Evolutionary conservation across 2,329 filamentous ascomycete species (phyloP).

Genomic region (Zymoseptoria brevis): DNA sequence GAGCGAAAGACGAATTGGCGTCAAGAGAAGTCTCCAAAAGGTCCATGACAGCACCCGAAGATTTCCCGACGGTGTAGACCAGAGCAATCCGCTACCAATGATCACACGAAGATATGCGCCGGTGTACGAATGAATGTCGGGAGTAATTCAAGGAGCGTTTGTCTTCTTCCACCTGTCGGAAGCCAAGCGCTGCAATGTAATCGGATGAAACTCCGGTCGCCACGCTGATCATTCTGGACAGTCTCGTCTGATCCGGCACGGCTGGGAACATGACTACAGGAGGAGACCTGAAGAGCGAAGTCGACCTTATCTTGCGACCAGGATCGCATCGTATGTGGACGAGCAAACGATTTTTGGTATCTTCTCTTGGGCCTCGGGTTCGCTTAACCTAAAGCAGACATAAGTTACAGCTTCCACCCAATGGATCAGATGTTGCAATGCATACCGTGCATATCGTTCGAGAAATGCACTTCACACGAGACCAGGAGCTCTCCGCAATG

Average conservation of each 20-base stretch:
- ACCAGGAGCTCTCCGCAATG: background rate
- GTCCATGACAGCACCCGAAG: no score
- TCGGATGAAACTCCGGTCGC: background rate
- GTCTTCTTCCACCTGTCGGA: no score
- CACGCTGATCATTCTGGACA: background rate
- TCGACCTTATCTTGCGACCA: background rate
- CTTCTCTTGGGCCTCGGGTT: background rate
- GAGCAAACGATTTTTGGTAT: background rate
- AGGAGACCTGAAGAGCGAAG: background rate
- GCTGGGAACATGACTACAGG: background rate
- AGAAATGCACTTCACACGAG: background rate
- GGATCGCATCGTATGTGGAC: background rate
- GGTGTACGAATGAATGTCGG: no score
- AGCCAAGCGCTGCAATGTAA: background rate
- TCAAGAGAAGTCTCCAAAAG: no score
- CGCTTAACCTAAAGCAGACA: background rate
- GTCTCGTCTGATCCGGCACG: background rate
- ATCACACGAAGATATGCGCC: no score
- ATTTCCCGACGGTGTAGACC: no score
- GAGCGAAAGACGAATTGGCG: no score
- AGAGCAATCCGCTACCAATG: no score
- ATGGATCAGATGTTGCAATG: constrained; percentile 1
- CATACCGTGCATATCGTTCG: background rate
- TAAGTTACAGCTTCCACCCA: background rate
- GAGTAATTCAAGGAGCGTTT: no score